A percentile compares a stretch with the other conserved stretches of the same genome.
phyloP scores from a whole-genome alignment of 176 grass and related monocot species.

The Hordeum vulgare region MorexV3_pseudomolecules_assembly NC_058518.1:247648529-247649028 shows the following conservation, averaged over 20 bases:
- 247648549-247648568: neutral
- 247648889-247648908: neutral
- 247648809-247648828: neutral
- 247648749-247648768: neutral
- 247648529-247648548: neutral
- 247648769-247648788: neutral
- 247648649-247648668: neutral
- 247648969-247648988: neutral
- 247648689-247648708: neutral
- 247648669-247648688: neutral
- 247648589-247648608: neutral
- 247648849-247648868: neutral
- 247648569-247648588: neutral
- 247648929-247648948: neutral
- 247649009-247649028: neutral
- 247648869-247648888: neutral
- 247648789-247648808: neutral
- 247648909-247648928: no score
- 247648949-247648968: neutral
- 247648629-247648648: neutral
- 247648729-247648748: neutral
- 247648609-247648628: neutral
- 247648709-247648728: neutral
- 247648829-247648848: neutral
- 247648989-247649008: neutral